These are phyloP conservation scores for Ammopiptanthus mongolicus DNA, from an alignment of 306 rosid genomes.

Conservation along the genomic window DNA sequence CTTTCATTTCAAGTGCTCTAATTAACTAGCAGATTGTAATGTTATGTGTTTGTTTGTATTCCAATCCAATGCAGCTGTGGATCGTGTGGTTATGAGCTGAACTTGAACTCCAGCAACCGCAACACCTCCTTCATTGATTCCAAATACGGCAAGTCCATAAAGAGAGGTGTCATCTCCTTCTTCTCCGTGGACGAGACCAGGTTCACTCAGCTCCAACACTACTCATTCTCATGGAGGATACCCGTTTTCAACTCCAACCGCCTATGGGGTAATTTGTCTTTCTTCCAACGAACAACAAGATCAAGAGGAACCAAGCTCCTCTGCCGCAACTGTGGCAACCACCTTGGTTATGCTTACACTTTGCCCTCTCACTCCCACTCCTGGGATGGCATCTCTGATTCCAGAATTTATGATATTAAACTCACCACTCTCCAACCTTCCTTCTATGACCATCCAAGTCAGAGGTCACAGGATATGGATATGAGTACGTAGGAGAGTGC, in stretches of 20 bases:
- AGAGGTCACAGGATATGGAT: not conserved
- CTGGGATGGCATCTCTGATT: slow-evolving; percentile 38
- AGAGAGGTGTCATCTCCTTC: slow-evolving; percentile 28
- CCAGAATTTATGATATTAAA: slow-evolving; percentile 30
- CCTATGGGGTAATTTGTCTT: not conserved
- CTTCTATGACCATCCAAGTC: slow-evolving; percentile 10
- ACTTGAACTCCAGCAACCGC: slow-evolving; percentile 35
- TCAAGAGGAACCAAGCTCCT: slow-evolving; percentile 21
- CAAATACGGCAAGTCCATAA: slow-evolving; percentile 19
- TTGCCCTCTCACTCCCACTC: slow-evolving; percentile 24
- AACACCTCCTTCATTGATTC: slow-evolving; percentile 15
- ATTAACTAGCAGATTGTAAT: not conserved
- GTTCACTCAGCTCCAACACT: slow-evolving; percentile 27
- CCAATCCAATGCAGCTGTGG: slow-evolving; percentile 25
- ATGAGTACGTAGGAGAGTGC: not conserved
- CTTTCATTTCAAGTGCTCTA: slow-evolving; percentile 1
- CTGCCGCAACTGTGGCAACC: slow-evolving; percentile 24
- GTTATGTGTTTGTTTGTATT: not conserved
- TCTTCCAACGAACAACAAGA: not conserved
- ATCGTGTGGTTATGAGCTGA: slow-evolving; percentile 34
- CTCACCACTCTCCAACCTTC: slow-evolving; percentile 25
- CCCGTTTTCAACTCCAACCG: slow-evolving; percentile 23
- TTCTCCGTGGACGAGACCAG: slow-evolving; percentile 33
- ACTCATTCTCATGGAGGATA: slow-evolving; percentile 1
- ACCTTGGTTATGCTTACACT: slow-evolving; percentile 20